A percentile compares a stretch with the other conserved stretches of the same genome.
phyloP scores from a whole-genome alignment of 1,139 yeast genomes.

The Cylindricascospora bacillispora region DNA sequence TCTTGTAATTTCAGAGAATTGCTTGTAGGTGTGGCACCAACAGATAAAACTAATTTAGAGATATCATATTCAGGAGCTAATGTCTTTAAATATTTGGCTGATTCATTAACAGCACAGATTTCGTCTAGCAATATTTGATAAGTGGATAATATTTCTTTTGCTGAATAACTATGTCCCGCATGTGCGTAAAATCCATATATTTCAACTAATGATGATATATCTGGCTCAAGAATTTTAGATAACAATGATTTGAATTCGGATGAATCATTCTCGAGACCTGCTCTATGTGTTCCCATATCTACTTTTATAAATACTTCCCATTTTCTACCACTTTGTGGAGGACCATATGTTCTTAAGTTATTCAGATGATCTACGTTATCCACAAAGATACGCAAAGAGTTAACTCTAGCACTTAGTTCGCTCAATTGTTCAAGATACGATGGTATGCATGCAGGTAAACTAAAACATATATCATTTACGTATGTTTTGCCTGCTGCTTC shows the following conservation, averaged over 20 bases:
- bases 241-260: conserved; percentile 26
- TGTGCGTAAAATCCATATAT: conserved; percentile 65
- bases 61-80: conserved; percentile 24
- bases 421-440: conserved; percentile 39
- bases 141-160: conserved; percentile 38
- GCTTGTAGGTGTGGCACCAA: conserved; percentile 77
- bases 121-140: conserved; percentile 39
- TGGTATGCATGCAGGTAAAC: conserved; percentile 52
- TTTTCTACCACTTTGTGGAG: conserved; percentile 22
- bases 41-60: conserved; percentile 26
- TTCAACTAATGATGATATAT: conserved; percentile 26
- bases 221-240: conserved; percentile 21
- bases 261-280: conserved; percentile 38
- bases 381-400: conserved; percentile 42
- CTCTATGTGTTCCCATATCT: conserved; percentile 51
- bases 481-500: conserved; percentile 28
- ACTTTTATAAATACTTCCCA: conserved; percentile 50
- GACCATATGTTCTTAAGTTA: conserved; percentile 30
- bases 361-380: conserved; percentile 49
- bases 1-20: conserved; percentile 38
- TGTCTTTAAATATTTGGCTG: conserved; percentile 20
- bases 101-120: conserved; percentile 41
- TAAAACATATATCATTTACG: conserved; percentile 50
- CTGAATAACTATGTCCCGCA: conserved; percentile 62
- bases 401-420: conserved; percentile 31